These are phyloP conservation scores for Pleodorina starrii DNA, from an alignment of 139 green algal species.

Conservation along the genomic window DNA sequence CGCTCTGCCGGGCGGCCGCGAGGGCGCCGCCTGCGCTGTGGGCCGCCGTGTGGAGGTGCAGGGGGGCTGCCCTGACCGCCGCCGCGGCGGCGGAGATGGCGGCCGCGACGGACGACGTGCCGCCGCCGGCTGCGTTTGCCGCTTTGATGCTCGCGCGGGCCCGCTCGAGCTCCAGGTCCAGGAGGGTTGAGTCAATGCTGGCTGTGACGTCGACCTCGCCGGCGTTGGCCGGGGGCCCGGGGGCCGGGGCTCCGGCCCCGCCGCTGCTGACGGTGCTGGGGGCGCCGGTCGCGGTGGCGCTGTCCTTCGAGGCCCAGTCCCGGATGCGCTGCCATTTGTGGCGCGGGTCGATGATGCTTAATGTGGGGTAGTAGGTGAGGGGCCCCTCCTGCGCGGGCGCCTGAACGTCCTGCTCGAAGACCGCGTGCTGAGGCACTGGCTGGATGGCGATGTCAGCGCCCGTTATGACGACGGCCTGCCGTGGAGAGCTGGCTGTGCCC, in stretches of 20 bases:
- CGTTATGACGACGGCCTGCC: slow-evolving; percentile 11
- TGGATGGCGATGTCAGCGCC: slow-evolving; percentile 26
- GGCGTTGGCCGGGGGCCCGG: background rate
- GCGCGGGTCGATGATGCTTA: slow-evolving; percentile 41
- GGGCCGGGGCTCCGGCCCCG: no score
- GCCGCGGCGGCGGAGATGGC: background rate
- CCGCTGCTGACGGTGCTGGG: background rate
- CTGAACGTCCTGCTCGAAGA: slow-evolving; percentile 24
- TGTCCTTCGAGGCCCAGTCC: slow-evolving; percentile 54
- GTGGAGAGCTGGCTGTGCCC: background rate
- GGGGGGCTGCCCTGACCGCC: background rate
- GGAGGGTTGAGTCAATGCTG: slow-evolving; percentile 40
- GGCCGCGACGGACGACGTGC: background rate
- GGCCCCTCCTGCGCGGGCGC: slow-evolving; percentile 53
- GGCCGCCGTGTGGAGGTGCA: background rate
- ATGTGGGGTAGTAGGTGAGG: slow-evolving; percentile 52
- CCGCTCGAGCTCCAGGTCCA: slow-evolving; percentile 50
- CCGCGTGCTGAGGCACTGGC: background rate
- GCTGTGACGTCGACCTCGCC: slow-evolving; percentile 1
- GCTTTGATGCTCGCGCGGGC: slow-evolving; percentile 37
- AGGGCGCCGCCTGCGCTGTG: background rate
- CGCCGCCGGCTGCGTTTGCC: slow-evolving; percentile 19
- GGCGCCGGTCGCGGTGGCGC: slow-evolving; percentile 16
- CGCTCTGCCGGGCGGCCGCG: background rate
- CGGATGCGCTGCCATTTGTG: slow-evolving; percentile 58